Base-by-base conservation (phyloP, 306 rosid species). In the Lathyrus oleraceus region DNA sequence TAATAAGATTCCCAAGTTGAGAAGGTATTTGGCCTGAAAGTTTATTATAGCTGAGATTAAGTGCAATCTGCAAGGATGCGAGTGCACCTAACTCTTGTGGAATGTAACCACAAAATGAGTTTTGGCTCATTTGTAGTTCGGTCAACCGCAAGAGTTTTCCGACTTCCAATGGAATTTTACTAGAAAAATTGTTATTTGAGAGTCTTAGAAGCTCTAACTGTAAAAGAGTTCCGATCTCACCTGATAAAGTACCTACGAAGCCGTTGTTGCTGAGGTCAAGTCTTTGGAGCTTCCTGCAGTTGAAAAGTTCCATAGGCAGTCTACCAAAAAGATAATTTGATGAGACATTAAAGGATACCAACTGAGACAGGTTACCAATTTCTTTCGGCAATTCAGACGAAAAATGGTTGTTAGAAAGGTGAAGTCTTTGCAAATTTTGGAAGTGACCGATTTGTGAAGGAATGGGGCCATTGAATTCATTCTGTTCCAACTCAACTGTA, bases 41-140 rank as follows among this genome's bases (percentile, higher is more conserved):
- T 63, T 87, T 79, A 53, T 88, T 87, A 48, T 70, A 80, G 73
- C 96, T 85, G 57, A 89, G 89, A 82, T 88, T 81, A 84, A 91
- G 65, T 38, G 89, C 88, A 58, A 88, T 88, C 73, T 85, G 93
- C 79, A 88, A 77, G 76, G 88, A 61, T 61, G 86, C 80, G 68
- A 88, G 88, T 9, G 73, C 69, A 61, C 96, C 96, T 73, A 87
- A 75, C 61, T 86, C 84, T 11, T 52, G 69, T 21, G 95, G 97
- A 72, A 91, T 85, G 76, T 79, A 73, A 64, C 90, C 87, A 47
- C 76, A 77, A 71, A 90, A 90, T n/a, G 40, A 61, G 87, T 90
- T 90, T 15, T 78, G 78, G 19, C 90, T 86, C 84, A 91, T 88
- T 81, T 88, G 90, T 64, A 91, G 71, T 79, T 85, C 92, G 5